These are phyloP conservation scores for Lecanoromycetidae sp. DNA, from an alignment of 2,329 filamentous ascomycete species.

Conservation along the genomic window DNA sequence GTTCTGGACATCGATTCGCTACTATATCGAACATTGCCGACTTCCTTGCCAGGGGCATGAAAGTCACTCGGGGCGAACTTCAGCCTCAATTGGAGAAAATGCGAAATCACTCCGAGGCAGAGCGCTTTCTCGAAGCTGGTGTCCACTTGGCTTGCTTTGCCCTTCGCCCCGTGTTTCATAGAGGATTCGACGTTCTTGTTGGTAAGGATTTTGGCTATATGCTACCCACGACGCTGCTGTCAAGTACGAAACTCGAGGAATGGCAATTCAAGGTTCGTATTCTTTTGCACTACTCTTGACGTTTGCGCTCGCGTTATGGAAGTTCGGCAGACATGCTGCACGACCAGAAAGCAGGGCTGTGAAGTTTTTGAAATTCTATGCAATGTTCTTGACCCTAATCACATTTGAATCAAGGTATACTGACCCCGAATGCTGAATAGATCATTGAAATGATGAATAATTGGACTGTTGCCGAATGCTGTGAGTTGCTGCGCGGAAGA, in stretches of 20 bases:
- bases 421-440: no score
- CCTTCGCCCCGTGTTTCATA: conserved; percentile 37
- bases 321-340: no score
- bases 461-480: conserved; percentile 27
- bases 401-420: no score
- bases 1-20: conserved; percentile 49
- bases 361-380: no score
- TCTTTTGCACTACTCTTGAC: no score
- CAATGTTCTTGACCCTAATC: no score
- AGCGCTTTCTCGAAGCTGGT: conserved; percentile 24
- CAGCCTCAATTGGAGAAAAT: conserved; percentile 51
- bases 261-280: conserved; percentile 46
- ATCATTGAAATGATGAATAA: conserved; percentile 37
- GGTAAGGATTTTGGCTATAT: conserved; percentile 44
- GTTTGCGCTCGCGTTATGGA: no score
- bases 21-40: conserved; percentile 14
- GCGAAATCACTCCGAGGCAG: conserved; percentile 38
- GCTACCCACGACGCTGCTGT: conserved; percentile 47
- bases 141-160: conserved; percentile 34
- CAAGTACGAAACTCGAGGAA: conserved; percentile 40
- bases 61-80: conserved; percentile 55
- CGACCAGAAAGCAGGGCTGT: no score
- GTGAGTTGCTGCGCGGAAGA: conserved; percentile 24
- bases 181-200: conserved; percentile 53
- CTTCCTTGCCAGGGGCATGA: conserved; percentile 60